Evolutionary conservation across 1,139 yeast genomes (phyloP), one percentile per base, ranked within the genome.

Genomic region (Candida labiduridarum): DNA sequence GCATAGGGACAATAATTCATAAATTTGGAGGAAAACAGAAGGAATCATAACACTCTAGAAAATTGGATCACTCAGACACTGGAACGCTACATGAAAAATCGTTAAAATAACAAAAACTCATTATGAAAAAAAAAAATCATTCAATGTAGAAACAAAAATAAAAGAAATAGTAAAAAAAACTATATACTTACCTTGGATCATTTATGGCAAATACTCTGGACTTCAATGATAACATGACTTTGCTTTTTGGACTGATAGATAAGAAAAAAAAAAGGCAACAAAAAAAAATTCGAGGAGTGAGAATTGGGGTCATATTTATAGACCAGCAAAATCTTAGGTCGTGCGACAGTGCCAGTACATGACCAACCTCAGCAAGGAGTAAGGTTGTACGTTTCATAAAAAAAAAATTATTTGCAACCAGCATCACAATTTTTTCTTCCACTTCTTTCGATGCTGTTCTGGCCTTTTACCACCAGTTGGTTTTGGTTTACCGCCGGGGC

Each of bases 181-280:
- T 35, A 33, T 35, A 35, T 22, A 34, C 45, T 43, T 43, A 41
- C 41, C 40, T 44, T 35, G 31, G 27, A 38, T 41, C 49, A 47
- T 30, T 44, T 49, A 43, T 41, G 41, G 18, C 43, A 29, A 38
- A 18, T 41, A 47, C 50, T 47, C 52, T 47, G 52, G 52, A 39
- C 52, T 49, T 41, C 34, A 49, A 47, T 41, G 38, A 31, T 43
- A 35, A 47, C 49, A 49, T 49, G 52, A 38, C 42, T 44, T 36
- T 41, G 31, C 29, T 11, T 40, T 25, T 9, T 10, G 29, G 29
- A 25, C 10, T 25, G 29, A 25, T 25, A 25, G 29, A 25, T 25
- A 25, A 25, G 29, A 25, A 5, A 14, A 22, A 38, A 38, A 19
- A 38, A 10, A 16, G 12, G 12, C 10, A 15, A 8, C 22, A 5